Conservation (phyloP, 2,329 filamentous ascomycete species). For the Sporothrix euskadiensis region DNA sequence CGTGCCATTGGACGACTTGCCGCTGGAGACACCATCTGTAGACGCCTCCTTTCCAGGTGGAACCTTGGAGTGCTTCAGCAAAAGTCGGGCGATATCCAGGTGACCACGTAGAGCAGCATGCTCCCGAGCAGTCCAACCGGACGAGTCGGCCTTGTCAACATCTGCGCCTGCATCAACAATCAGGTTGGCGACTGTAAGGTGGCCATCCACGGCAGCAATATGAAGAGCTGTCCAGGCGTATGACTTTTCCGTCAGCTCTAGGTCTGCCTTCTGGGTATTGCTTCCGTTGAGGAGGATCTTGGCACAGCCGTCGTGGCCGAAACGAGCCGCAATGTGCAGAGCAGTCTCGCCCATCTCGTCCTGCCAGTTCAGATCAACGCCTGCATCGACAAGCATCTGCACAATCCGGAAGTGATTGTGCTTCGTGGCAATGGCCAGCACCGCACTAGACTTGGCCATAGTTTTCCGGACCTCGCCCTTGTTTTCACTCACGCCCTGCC, state of each 20-base stretch:
- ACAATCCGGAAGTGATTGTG: slow-evolving; percentile 84
- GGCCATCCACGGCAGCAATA: slow-evolving; percentile 87
- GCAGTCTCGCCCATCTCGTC: slow-evolving; percentile 89
- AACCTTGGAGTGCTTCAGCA: slow-evolving; percentile 57
- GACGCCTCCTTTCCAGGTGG: slow-evolving; percentile 35
- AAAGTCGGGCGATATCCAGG: slow-evolving; percentile 71
- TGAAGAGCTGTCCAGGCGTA: slow-evolving; percentile 97
- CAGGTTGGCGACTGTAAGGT: slow-evolving; percentile 70
- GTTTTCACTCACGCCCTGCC: slow-evolving; percentile 63
- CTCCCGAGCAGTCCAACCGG: slow-evolving; percentile 91
- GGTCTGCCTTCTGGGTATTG: slow-evolving; percentile 65
- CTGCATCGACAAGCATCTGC: slow-evolving; percentile 81
- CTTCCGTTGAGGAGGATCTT: slow-evolving; percentile 72
- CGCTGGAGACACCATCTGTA: slow-evolving; percentile 31
- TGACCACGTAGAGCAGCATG: slow-evolving; percentile 90
- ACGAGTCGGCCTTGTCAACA: slow-evolving; percentile 72
- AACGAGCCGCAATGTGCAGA: slow-evolving; percentile 85
- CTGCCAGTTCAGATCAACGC: slow-evolving; percentile 90
- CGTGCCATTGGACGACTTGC: not conserved
- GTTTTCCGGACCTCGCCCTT: slow-evolving; percentile 66
- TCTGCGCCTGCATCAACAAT: slow-evolving; percentile 78
- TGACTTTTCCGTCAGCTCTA: slow-evolving; percentile 67
- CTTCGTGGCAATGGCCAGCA: slow-evolving; percentile 83
- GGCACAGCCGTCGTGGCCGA: slow-evolving; percentile 80
- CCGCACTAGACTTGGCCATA: slow-evolving; percentile 81